These are phyloP conservation scores for Mycena kentingensis DNA, from an alignment of 768 basidiomycete species.

Conservation along the genomic window DNA sequence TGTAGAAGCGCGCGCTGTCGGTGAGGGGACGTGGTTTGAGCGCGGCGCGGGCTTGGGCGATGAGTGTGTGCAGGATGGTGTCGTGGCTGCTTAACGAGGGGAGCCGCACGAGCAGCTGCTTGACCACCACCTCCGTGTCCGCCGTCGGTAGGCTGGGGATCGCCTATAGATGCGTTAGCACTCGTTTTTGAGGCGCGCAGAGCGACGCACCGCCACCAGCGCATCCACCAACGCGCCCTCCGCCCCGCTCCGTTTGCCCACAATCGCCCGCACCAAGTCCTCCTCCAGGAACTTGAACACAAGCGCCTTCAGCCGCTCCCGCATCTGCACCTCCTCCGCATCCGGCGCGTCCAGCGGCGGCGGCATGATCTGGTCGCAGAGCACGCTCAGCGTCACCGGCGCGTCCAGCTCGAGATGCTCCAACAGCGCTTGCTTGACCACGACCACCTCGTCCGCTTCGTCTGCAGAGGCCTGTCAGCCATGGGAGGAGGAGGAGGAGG, in stretches of 20 bases:
- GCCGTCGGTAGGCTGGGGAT: constrained; percentile 43
- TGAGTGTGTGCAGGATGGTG: constrained; percentile 36
- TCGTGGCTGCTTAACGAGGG: constrained; percentile 42
- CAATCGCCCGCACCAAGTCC: constrained; percentile 50
- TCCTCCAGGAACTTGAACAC: constrained; percentile 61
- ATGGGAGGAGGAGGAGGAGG: neutral
- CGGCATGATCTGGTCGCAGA: constrained; percentile 67
- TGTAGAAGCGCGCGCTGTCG: constrained; percentile 41
- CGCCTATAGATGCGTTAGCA: constrained; percentile 40
- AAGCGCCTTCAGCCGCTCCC: constrained; percentile 57
- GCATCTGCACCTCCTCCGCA: constrained; percentile 58
- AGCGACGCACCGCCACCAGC: constrained; percentile 48
- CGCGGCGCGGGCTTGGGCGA: constrained; percentile 28
- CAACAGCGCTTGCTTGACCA: constrained; percentile 60
- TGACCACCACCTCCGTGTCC: constrained; percentile 51
- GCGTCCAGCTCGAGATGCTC: constrained; percentile 69
- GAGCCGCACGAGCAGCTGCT: constrained; percentile 54
- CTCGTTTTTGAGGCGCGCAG: neutral
- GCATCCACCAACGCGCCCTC: constrained; percentile 52
- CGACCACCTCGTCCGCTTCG: constrained; percentile 62
- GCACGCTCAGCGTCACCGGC: constrained; percentile 58
- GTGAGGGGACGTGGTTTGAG: constrained; percentile 24
- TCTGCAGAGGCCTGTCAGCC: constrained; percentile 39
- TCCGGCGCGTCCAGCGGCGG: constrained; percentile 48
- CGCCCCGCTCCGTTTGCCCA: constrained; percentile 45